Conservation (phyloP, 345 rosid genomes). For the Euphorbia lathyris region DNA sequence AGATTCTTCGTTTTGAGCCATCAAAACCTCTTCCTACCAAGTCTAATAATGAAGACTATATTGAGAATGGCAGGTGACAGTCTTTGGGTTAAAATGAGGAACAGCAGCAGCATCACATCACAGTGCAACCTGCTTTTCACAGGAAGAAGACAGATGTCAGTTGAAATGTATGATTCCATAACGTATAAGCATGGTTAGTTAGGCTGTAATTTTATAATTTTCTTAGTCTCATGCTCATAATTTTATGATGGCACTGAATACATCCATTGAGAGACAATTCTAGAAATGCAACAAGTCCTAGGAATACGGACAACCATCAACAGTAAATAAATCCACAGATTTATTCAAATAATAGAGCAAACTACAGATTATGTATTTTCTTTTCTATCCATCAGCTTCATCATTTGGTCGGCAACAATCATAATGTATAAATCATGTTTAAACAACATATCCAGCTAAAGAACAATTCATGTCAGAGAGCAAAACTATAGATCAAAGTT, state of each 20-base stretch:
- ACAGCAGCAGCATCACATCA: constrained; percentile 8
- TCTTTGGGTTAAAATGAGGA: constrained; percentile 10
- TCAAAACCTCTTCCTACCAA: no score
- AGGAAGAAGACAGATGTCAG: background rate
- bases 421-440: background rate
- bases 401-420: background rate
- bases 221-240: constrained; percentile 14
- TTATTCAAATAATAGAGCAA: background rate
- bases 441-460: background rate
- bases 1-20: no score
- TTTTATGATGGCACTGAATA: no score
- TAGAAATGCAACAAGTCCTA: background rate
- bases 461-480: background rate
- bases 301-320: background rate
- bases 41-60: background rate
- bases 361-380: no score
- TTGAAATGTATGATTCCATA: constrained; percentile 3
- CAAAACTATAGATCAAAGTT: background rate
- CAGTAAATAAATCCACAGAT: background rate
- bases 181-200: background rate
- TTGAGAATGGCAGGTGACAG: background rate
- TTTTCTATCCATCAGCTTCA: background rate
- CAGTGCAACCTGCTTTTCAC: background rate
- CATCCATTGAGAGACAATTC: background rate
- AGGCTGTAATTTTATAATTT: background rate